Evolutionary conservation across 176 grass and related monocot species (phyloP), one percentile per base, ranked within the genome.

Genomic region (Aegilops speltoides): DNA sequence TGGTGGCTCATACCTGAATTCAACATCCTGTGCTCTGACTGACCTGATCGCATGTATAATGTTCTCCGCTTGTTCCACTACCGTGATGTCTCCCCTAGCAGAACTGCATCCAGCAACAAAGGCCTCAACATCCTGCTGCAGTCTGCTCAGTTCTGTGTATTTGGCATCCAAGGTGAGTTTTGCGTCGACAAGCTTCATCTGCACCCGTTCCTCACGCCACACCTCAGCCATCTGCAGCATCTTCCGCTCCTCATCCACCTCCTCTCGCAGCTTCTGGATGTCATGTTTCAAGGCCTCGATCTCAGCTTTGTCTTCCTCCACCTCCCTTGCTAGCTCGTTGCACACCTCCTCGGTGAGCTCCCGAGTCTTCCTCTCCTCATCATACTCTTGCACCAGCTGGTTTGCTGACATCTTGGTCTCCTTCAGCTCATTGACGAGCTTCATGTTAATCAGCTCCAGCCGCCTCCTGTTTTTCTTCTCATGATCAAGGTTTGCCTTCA

Each of bases 211-310:
- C 78, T 98, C 96, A 40, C 96, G 93, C 95, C 95, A 98, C 62
- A 98, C 95, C 85, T 98, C 95, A 63, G 93, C 93, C 95, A 98
- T 98, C 86, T 98, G 95, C 71, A 98, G 79, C 95, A 98, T 98
- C 87, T 90, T 95, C 85, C 93, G 83, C 76, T 98, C 96, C 80
- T 93, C 93, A 54, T 98, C 93, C 12, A 95, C 89, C 81, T 98
- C 93, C 89, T 92, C 91, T 60, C 91, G 79, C 34, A 95, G 65
- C 84, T 91, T 98, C 54, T 89, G 23, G 52, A 81, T 87, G 52
- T 98, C 93, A 7, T 85, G 93, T 77, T 95, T 95, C 73, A 98
- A 87, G 71, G 87, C 84, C 81, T 94, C 96, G 41, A 95, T 94
- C 80, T 98, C 93, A 22, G 89, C 92, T 87, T 95, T 98, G 73